Evolutionary conservation across 176 grass and related monocot species (phyloP).

Genomic region (Metroxylon sagu): DNA sequence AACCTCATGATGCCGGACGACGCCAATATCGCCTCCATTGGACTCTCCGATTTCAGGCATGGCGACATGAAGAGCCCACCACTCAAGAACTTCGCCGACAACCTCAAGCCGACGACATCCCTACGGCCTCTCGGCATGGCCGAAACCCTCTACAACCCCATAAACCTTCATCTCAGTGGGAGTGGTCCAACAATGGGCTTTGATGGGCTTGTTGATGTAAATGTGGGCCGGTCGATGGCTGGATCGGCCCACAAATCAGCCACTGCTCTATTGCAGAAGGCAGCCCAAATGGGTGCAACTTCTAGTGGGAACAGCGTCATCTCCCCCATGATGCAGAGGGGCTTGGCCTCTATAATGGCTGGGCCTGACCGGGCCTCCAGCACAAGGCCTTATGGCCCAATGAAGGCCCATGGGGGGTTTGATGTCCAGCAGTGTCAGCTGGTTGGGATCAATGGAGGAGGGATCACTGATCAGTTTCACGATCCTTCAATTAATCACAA

Average conservation of each 20-base stretch:
- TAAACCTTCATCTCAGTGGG: too few species aligned
- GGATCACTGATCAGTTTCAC: background rate
- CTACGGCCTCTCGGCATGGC: slow-evolving; percentile 21
- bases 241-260: slow-evolving; percentile 40
- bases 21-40: background rate
- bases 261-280: slow-evolving; percentile 63
- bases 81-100: slow-evolving; percentile 21
- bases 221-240: background rate
- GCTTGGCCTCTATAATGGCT: slow-evolving; percentile 9
- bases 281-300: slow-evolving; percentile 38
- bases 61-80: slow-evolving; percentile 31
- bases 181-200: slow-evolving; percentile 6
- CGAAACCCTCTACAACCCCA: too few species aligned
- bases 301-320: background rate
- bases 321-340: background rate
- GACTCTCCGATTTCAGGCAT: background rate
- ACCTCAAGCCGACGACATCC: background rate
- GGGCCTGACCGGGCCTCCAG: background rate
- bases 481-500: background rate
- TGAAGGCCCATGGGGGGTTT: background rate
- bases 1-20: slow-evolving; percentile 1
- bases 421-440: slow-evolving; percentile 10
- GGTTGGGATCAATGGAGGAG: slow-evolving; percentile 22
- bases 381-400: background rate
- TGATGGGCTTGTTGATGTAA: background rate